Evolutionary conservation across 306 rosid species (phyloP), one percentile per base, ranked within the genome.

Genomic region (Benincasa hispida): DNA sequence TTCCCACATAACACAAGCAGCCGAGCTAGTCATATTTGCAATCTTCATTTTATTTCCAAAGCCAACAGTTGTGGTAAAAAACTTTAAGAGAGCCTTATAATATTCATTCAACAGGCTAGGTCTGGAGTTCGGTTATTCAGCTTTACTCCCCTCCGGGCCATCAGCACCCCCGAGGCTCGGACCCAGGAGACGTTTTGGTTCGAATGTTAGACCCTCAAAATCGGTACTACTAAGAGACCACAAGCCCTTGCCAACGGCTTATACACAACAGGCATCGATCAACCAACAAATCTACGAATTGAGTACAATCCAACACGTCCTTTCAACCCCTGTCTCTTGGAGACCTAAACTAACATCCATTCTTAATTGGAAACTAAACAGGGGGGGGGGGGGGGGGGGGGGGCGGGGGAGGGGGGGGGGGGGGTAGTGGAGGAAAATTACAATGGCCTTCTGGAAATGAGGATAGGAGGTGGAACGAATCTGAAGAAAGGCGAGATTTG

Each of bases 401-500:
- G n/a, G n/a, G n/a, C n/a, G n/a, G n/a, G n/a, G n/a, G n/a, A n/a
- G n/a, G n/a, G n/a, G n/a, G n/a, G n/a, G n/a, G n/a, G n/a, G n/a
- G n/a, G n/a, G n/a, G n/a, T n/a, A n/a, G 18, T 25, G 25, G 61
- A 65, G 42, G n/a, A n/a, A 74, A 41, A 75, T 81, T 87, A 93
- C 98, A 74, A 86, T 66, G 28, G 91, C 79, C 18, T 86, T 90
- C n/a, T 82, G 75, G 72, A 86, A 79, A 89, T 91, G 91, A 59
- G 89, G 92, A 0, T 89, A 85, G 76, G 97, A 87, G 39, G 93
- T 90, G 61, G 91, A 87, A 11, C 86, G 90, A 77, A 93, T 88
- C 86, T 91, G 88, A n/a, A 53, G 88, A 88, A 42, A 93, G 76
- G 27, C 91, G 91, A 34, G 88, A 83, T 37, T 83, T 86, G 42